A percentile compares a stretch with the other conserved stretches of the same genome.
These are phyloP conservation scores for Candida patagonica DNA, from an alignment of 805 yeast species.

Conservation along the genomic window DNA sequence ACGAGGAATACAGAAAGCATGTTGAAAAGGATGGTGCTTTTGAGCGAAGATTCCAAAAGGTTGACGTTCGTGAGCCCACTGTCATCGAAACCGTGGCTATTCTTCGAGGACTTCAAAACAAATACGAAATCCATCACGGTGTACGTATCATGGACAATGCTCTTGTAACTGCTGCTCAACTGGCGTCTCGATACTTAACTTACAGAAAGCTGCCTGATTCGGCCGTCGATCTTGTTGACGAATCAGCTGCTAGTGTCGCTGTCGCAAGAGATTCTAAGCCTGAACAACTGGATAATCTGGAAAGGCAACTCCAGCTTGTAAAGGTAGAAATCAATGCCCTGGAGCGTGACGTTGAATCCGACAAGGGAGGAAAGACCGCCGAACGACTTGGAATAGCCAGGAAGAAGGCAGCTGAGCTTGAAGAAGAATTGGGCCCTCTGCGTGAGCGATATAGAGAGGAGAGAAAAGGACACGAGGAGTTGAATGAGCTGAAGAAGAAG, in stretches of 20 bases:
- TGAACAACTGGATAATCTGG: slow-evolving; percentile 88
- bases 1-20: slow-evolving; percentile 84
- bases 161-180: slow-evolving; percentile 84
- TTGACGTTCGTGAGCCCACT: slow-evolving; percentile 92
- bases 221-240: slow-evolving; percentile 93
- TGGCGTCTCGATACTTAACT: slow-evolving; percentile 89
- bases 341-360: slow-evolving; percentile 89
- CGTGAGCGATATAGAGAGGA: slow-evolving; percentile 80
- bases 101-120: slow-evolving; percentile 89
- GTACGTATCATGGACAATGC: slow-evolving; percentile 94
- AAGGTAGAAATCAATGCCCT: slow-evolving; percentile 96
- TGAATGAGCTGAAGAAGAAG: slow-evolving; percentile 80
- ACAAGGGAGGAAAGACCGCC: slow-evolving; percentile 58
- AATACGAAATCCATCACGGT: slow-evolving; percentile 95
- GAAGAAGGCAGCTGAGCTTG: slow-evolving; percentile 70
- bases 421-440: slow-evolving; percentile 77
- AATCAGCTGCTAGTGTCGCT: slow-evolving; percentile 93
- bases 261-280: slow-evolving; percentile 98
- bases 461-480: slow-evolving; percentile 82
- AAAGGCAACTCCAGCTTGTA: slow-evolving; percentile 81
- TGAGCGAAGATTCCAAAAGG: slow-evolving; percentile 96
- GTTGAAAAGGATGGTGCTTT: slow-evolving; percentile 97
- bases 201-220: slow-evolving; percentile 95
- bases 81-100: slow-evolving; percentile 91
- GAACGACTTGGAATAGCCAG: slow-evolving; percentile 77